Conservation (phyloP, 805 yeast species). For the Candida koratica region DNA sequence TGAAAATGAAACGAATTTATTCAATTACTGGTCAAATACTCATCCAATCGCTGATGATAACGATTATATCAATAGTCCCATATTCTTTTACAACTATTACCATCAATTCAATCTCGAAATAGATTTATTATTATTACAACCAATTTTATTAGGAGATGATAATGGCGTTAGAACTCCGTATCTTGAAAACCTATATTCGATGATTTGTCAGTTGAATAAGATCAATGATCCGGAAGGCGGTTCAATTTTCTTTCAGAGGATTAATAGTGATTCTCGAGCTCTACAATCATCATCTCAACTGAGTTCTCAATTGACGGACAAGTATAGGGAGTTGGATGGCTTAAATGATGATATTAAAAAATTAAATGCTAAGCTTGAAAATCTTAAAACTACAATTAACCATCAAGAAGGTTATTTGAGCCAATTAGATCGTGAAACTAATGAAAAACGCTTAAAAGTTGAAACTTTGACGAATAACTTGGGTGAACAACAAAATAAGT, state of each 20-base stretch:
- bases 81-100: conserved; percentile 62
- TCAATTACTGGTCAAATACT: conserved; percentile 48
- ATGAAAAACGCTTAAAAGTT: conserved; percentile 18
- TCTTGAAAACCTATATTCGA: conserved; percentile 80
- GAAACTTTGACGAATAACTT: conserved; percentile 16
- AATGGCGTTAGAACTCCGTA: conserved; percentile 83
- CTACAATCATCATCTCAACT: not conserved
- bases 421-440: conserved; percentile 22
- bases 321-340: conserved; percentile 19
- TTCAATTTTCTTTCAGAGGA: conserved; percentile 31
- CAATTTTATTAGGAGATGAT: conserved; percentile 88
- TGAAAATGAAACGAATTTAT: conserved; percentile 60
- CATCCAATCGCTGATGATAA: conserved; percentile 31
- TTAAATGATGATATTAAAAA: conserved; percentile 21
- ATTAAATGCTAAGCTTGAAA: conserved; percentile 11
- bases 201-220: conserved; percentile 59
- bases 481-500: conserved; percentile 16
- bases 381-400: conserved; percentile 16
- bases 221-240: conserved; percentile 31
- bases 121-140: conserved; percentile 77
- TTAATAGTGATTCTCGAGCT: conserved; percentile 1
- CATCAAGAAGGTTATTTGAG: conserved; percentile 21
- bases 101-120: conserved; percentile 51
- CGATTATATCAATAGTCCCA: conserved; percentile 47
- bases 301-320: conserved; percentile 17